Evolutionary conservation across 1,139 yeast species (phyloP).

Genomic region (Candida albicans): DNA sequence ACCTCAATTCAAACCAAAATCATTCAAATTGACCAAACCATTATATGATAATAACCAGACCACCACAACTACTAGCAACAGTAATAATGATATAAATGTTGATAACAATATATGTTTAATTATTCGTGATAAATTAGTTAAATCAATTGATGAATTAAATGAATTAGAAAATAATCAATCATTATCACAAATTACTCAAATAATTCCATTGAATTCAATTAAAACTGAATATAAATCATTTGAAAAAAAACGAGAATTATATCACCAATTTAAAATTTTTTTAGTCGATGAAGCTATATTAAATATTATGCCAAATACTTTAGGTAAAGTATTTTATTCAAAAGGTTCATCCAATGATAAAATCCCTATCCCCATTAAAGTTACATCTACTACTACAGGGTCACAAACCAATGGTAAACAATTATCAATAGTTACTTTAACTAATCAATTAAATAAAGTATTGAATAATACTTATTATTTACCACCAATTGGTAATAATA

Average conservation of each 20-base stretch:
- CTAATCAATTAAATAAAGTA: constrained; percentile 59
- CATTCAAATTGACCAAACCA: constrained; percentile 55
- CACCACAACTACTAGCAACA: no score
- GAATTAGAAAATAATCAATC: constrained; percentile 51
- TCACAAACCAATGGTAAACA: constrained; percentile 25
- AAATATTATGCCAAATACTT: constrained; percentile 74
- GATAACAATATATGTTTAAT: constrained; percentile 58
- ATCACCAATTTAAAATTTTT: constrained; percentile 65
- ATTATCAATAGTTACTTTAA: constrained; percentile 57
- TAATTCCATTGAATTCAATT: constrained; percentile 55
- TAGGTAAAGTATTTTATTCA: constrained; percentile 77
- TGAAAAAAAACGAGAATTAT: constrained; percentile 69
- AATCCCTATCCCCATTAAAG: constrained; percentile 70
- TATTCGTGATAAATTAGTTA: constrained; percentile 65
- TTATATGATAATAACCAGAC: constrained; percentile 29
- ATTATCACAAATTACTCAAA: constrained; percentile 46
- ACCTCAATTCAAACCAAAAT: constrained; percentile 72
- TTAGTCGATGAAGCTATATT: constrained; percentile 81
- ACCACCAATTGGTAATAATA: constrained; percentile 73
- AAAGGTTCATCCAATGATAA: constrained; percentile 41
- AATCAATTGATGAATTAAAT: constrained; percentile 57
- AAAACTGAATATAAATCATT: constrained; percentile 68
- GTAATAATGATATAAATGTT: no score
- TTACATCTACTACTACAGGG: constrained; percentile 31
- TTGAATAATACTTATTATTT: constrained; percentile 60